A percentile compares a stretch with the other conserved stretches of the same genome.
phyloP scores from a whole-genome alignment of 192 early-diverging fungal genomes.

The Coemansia biformis region DNA sequence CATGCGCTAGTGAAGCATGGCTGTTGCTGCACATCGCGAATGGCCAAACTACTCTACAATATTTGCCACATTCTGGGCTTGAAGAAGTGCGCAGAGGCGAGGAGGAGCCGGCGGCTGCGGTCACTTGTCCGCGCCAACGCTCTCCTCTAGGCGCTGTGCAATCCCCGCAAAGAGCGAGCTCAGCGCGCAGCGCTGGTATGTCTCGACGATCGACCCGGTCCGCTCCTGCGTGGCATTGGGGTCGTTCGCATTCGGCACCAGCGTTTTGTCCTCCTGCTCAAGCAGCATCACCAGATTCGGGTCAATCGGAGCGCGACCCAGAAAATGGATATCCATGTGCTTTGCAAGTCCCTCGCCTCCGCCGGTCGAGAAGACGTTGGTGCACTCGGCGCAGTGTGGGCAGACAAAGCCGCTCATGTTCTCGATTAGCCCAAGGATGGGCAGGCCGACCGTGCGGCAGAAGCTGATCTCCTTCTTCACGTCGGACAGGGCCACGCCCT shows the following conservation, averaged over 20 bases:
- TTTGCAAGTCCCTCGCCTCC: slow-evolving; percentile 87
- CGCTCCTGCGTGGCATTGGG: slow-evolving; percentile 15
- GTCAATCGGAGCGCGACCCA: slow-evolving; percentile 91
- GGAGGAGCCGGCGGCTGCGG: no score
- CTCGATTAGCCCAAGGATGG: slow-evolving; percentile 89
- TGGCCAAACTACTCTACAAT: no score
- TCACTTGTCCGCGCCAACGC: slow-evolving; percentile 1
- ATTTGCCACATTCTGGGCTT: no score
- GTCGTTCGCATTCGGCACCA: slow-evolving; percentile 41
- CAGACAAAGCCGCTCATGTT: slow-evolving; percentile 99
- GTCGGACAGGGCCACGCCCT: slow-evolving; percentile 79
- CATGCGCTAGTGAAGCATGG: no score
- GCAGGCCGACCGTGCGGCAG: slow-evolving; percentile 83
- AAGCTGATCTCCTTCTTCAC: slow-evolving; percentile 99
- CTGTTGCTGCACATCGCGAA: no score
- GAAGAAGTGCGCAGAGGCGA: no score
- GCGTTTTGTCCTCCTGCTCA: slow-evolving; percentile 53
- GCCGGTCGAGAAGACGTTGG: slow-evolving; percentile 87
- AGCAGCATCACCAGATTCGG: slow-evolving; percentile 67
- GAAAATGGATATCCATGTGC: slow-evolving; percentile 77
- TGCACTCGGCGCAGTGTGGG: slow-evolving; percentile 74
- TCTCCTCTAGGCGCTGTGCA: slow-evolving; percentile 11
- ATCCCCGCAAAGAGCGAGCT: slow-evolving; percentile 42
- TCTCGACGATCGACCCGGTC: slow-evolving; percentile 45
- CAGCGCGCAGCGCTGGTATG: slow-evolving; percentile 46